Conservation (phyloP, 768 basidiomycete genomes). For the Amylocystis lapponica region DNA sequence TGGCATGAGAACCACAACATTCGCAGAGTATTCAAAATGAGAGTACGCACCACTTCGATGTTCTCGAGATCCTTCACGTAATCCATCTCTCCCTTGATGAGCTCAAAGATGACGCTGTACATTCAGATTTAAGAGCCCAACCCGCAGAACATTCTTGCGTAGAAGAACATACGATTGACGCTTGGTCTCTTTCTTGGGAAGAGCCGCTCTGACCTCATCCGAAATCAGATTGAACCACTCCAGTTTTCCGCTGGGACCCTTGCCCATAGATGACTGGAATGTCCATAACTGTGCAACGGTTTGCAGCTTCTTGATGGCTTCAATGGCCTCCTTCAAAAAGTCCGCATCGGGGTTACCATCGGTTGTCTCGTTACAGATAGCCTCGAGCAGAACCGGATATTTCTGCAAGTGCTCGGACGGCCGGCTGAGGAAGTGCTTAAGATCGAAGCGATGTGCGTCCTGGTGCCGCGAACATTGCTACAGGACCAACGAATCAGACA, state of each 20-base stretch:
- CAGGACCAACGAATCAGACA: constrained; percentile 8
- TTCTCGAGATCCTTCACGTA: constrained; percentile 91
- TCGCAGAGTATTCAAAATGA: neutral
- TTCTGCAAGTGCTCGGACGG: constrained; percentile 80
- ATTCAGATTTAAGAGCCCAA: constrained; percentile 2
- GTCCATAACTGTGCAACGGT: constrained; percentile 77
- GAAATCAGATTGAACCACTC: constrained; percentile 90
- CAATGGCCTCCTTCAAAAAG: constrained; percentile 77
- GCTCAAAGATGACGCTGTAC: constrained; percentile 80
- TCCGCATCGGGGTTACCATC: constrained; percentile 78
- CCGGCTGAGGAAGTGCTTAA: constrained; percentile 74
- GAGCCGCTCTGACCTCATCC: constrained; percentile 49
- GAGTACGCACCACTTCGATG: constrained; percentile 58
- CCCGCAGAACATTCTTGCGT: neutral
- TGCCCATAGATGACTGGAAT: constrained; percentile 87
- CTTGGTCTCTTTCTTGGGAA: constrained; percentile 73
- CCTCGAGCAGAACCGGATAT: constrained; percentile 81
- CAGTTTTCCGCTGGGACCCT: constrained; percentile 72
- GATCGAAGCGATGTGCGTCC: constrained; percentile 55
- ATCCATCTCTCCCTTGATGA: constrained; percentile 94
- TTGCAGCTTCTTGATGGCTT: constrained; percentile 78
- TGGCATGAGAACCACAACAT: neutral
- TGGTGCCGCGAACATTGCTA: constrained; percentile 48
- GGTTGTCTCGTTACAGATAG: constrained; percentile 78
- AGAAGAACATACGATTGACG: constrained; percentile 66